Evolutionary conservation across 768 basidiomycete genomes (phyloP), one percentile per base, ranked within the genome.

Genomic region (Termitomyces sp.): DNA sequence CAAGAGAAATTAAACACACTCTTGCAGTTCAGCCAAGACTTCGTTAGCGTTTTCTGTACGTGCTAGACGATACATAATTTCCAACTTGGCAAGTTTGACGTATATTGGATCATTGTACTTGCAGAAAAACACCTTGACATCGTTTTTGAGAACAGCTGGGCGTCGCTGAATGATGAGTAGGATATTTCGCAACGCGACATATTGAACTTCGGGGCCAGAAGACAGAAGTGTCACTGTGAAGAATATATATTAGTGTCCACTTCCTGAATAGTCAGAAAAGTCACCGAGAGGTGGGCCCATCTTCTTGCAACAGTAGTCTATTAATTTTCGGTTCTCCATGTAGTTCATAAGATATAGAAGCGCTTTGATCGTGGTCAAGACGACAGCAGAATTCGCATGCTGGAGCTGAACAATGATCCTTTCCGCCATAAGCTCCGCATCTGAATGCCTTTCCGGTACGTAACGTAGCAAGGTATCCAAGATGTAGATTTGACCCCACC

Each of bases 31-130:
- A 32, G 94, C 87, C 14, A 99, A 75, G 1, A 99, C 94, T 65
- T 98, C 93, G 58, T 79, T 80, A 19, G 90, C 90, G 68, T 98
- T 99, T 66, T 94, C 93, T 56, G 93, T 87, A n/a, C 92, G 83
- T 9, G 95, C 93, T 19, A 99, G 78, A 10, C 97, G 86, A 70
- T 98, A 98, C 91, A 99, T 98, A 65, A 98, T 98, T 71, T 98
- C 97, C 51, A 99, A 77, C 64, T 99, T 98, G 48, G 95, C 96
- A 30, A 99, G 79, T 69, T 99, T 98, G 68, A 98, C 93, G 68
- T 98, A 99, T 62, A 98, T 97, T 2, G 97, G 97, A 65, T 98
- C 97, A 68, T 98, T 98, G 71, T 98, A 99, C 71, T 99, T 98
- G 88, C 94, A 98, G 74, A 99, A 99, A 74, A 99, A 98, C 14